Percentiles rank a stretch among this genome's conserved stretches.
Conservation (phyloP, 1,284 basidiomycete species). For the Kalmanozyma brasiliensis region DNA sequence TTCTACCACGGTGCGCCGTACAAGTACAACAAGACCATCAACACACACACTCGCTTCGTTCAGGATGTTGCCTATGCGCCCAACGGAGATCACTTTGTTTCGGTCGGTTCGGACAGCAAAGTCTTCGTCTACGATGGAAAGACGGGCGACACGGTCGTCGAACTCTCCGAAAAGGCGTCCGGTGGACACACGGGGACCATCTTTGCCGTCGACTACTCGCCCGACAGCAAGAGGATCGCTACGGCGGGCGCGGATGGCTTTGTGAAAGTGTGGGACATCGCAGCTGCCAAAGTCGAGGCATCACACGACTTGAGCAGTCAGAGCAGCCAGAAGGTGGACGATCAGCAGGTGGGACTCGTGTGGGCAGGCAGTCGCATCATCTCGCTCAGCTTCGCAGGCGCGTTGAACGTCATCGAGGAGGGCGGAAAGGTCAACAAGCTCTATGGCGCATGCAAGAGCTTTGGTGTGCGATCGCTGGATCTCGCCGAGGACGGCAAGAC, state of each 20-base stretch:
- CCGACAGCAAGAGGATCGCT: constrained; percentile 78
- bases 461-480: constrained; percentile 42
- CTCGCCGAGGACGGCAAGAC: constrained; percentile 26
- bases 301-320: constrained; percentile 52
- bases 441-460: constrained; percentile 48
- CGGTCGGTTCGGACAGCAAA: constrained; percentile 90
- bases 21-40: constrained; percentile 70
- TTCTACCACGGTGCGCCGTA: constrained; percentile 77
- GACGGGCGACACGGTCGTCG: constrained; percentile 75
- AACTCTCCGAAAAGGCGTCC: constrained; percentile 42
- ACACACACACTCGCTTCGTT: constrained; percentile 89
- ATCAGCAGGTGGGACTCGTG: constrained; percentile 88
- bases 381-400: constrained; percentile 85
- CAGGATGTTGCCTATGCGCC: constrained; percentile 88
- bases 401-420: constrained; percentile 75
- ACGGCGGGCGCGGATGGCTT: constrained; percentile 89
- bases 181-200: constrained; percentile 69
- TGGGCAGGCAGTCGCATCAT: constrained; percentile 77
- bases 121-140: constrained; percentile 90
- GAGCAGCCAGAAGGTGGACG: constrained; percentile 46
- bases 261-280: constrained; percentile 68
- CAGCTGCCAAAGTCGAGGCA: constrained; percentile 26
- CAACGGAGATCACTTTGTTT: constrained; percentile 75
- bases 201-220: constrained; percentile 68
- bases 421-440: constrained; percentile 39